Evolutionary conservation across 1,139 yeast species (phyloP), one percentile per base, ranked within the genome.

Genomic region (Blastobotrys serpentis): DNA sequence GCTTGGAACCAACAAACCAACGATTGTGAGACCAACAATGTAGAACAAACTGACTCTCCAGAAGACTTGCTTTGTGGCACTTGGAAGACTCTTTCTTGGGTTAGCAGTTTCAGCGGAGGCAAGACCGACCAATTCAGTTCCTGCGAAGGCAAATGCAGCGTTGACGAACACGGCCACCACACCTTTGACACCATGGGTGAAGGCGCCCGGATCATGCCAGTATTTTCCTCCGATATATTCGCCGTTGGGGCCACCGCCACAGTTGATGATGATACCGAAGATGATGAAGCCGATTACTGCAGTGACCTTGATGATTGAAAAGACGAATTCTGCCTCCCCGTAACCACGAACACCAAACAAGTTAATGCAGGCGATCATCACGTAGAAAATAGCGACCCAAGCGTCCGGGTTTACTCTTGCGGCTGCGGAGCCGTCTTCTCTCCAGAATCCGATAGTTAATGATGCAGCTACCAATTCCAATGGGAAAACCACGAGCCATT

Each of bases 71-170:
- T 77, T 77, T 36, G 84, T 80, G 40, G 95, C 95, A 56, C 73
- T 74, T 46, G 95, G 95, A 47, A 86, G 70, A 29, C 86, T 55
- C 72, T 73, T 50, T 86, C 87, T 52, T 79, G 75, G 41, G 83
- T 73, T 65, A 70, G 72, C 71, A 38, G 77, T 67, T 56, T 76
- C 81, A 30, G 82, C 82, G 22, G 81, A 78, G 19, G 95, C 90
- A 53, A 89, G 75, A 51, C 95, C 95, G 54, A 84, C 84, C 61
- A 85, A 74, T 70, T 87, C 96, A 50, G 86, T 79, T 58, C 95
- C 94, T 48, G 89, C 88, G 60, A 86, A 86, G 2, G 96, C 83
- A 69, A 88, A 89, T 1, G 96, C 95, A 22, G 96, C 95, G 36
- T 84, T 81, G 49, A 89, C 86, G 62, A 90, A 84, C 47, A 84